Evolutionary conservation across 2,329 filamentous ascomycete species (phyloP), one percentile per base, ranked within the genome.

Genomic region (Aspergillus pseudoglaucus): DNA sequence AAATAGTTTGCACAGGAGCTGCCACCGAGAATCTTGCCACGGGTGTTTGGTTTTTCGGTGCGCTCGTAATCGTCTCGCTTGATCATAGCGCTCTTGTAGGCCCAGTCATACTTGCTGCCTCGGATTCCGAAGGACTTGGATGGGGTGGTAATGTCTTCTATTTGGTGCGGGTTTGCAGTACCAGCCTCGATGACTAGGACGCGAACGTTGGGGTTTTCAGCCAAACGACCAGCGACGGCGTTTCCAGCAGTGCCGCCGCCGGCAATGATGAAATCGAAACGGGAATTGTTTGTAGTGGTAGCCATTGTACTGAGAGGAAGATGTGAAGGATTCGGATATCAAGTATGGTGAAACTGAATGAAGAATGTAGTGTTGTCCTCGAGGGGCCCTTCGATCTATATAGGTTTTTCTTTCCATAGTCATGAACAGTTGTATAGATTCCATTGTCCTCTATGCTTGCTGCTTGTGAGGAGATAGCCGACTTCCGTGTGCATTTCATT

Each of bases 31-130:
- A 71, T 72, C 63, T 80, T 81, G 8, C 81, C 77, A 37, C 80
- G 74, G 8, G 80, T 82, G 59, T 83, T 83, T 41, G 79, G 80
- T 67, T 83, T 82, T 59, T 84, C 80, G 33, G 83, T 68, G 9
- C 81, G 77, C 44, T 76, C 75, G 58, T 83, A 83, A 55, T 83
- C 61, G 9, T 60, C 57, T n/a, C 60, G 59, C 43, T 81, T 73
- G 59, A 83, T 74, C 65, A 84, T 75, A 25, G 78, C 82, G 2
- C 78, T 79, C 67, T 83, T 82, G 64, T 82, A 84, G 0, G 69
- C 69, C 79, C 78, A 83, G 61, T 83, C 80, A 55, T 81, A 75
- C 57, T 80, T 64, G 60, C 75, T 78, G n/a, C 71, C 73, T 15
- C 79, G 75, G 0, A 82, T 72, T 3, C 75, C 70, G 55, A 84